phyloP scores from a whole-genome alignment of 2,329 filamentous ascomycete genomes.

The Epichloe baconii region DNA sequence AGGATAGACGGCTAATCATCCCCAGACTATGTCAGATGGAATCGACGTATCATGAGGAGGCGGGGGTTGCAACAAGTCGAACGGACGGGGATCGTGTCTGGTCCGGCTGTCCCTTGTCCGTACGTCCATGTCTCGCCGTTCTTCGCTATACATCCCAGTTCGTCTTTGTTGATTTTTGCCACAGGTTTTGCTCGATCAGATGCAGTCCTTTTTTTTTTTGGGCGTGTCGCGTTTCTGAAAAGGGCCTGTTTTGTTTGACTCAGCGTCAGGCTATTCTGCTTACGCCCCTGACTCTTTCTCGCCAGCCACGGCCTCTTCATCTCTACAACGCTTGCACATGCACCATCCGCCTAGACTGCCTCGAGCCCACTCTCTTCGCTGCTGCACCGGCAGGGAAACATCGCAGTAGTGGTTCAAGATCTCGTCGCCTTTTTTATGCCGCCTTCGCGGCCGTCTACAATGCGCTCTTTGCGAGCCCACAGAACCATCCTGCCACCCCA shows the following conservation, averaged over 20 bases:
- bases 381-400: constrained; percentile 59
- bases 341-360: constrained; percentile 84
- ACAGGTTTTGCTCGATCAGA: too few relatives aligned
- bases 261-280: not conserved
- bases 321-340: constrained; percentile 69
- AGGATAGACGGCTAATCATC: too few relatives aligned
- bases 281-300: not conserved
- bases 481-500: constrained; percentile 73
- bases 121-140: too few relatives aligned
- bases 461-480: constrained; percentile 44
- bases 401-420: constrained; percentile 94
- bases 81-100: not conserved
- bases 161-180: too few relatives aligned
- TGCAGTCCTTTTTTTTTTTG: too few relatives aligned
- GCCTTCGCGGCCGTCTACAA: constrained; percentile 35
- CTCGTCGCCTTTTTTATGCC: constrained; percentile 72
- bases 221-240: too few relatives aligned
- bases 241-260: not conserved
- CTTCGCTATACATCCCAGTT: too few relatives aligned
- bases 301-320: constrained; percentile 42
- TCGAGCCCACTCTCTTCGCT: constrained; percentile 76
- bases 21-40: not conserved
- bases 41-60: not conserved
- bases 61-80: not conserved
- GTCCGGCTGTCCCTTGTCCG: not conserved